Percentiles rank a stretch among this genome's conserved stretches.
These are phyloP conservation scores for Silene coronaria DNA, from an alignment of 179 eudicot species.

Conservation along the genomic window DNA sequence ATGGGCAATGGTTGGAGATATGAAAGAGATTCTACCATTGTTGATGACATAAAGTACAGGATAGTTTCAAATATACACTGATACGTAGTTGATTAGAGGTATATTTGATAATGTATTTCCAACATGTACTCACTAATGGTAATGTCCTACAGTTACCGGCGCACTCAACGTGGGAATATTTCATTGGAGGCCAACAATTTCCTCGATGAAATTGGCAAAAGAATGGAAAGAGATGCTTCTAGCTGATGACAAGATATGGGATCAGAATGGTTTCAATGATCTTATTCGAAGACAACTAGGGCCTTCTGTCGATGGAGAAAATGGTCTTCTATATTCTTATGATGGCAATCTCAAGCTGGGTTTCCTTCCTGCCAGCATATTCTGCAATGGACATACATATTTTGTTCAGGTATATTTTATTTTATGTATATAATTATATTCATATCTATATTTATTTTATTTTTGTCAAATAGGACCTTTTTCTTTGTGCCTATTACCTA, in stretches of 20 bases:
- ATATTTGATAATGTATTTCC: neutral
- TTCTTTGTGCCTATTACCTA: neutral
- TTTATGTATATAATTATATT: too few species aligned
- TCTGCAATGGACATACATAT: slow-evolving; percentile 96
- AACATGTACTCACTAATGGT: neutral
- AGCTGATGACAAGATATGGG: slow-evolving; percentile 90
- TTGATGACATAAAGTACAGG: neutral
- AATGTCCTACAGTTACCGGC: slow-evolving; percentile 53
- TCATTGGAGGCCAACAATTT: slow-evolving; percentile 84
- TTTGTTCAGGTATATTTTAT: slow-evolving; percentile 72
- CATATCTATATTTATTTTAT: neutral
- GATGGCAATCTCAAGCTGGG: slow-evolving; percentile 94
- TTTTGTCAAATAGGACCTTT: neutral
- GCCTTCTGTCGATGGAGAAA: slow-evolving; percentile 84
- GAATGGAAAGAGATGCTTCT: slow-evolving; percentile 94
- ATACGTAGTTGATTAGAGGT: neutral
- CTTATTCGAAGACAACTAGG: slow-evolving; percentile 70
- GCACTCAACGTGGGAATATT: slow-evolving; percentile 91
- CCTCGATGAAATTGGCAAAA: slow-evolving; percentile 74
- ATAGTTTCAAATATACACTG: neutral
- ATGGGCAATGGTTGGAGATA: neutral
- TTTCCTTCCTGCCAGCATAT: slow-evolving; percentile 87
- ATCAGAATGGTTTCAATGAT: slow-evolving; percentile 93
- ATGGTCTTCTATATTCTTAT: slow-evolving; percentile 86
- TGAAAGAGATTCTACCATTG: neutral